Percentiles rank a stretch among this genome's conserved stretches.
Conservation (phyloP, 1,139 yeast genomes). For the Yueomyces sp. region DNA sequence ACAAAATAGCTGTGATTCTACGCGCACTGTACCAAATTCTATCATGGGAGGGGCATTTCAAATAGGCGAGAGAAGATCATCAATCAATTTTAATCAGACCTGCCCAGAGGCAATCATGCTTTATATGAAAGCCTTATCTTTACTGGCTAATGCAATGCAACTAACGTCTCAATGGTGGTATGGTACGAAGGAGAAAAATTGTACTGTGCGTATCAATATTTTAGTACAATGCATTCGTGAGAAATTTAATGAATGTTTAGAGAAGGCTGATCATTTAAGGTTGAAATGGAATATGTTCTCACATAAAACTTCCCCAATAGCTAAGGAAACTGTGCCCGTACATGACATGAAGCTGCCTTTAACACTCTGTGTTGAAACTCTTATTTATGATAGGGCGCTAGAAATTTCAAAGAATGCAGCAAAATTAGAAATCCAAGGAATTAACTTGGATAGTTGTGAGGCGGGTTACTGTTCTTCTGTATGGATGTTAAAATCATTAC, state of each 20-base stretch:
- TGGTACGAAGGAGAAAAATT: conserved; percentile 30
- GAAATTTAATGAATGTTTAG: conserved; percentile 76
- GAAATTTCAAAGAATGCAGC: conserved; percentile 91
- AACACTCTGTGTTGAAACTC: conserved; percentile 56
- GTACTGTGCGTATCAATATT: conserved; percentile 45
- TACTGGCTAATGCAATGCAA: conserved; percentile 77
- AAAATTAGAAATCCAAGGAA: conserved; percentile 67
- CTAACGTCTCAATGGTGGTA: conserved; percentile 87
- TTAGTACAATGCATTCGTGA: conserved; percentile 90
- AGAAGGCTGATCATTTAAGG: conserved; percentile 66
- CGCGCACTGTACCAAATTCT: neutral
- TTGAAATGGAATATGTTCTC: conserved; percentile 4
- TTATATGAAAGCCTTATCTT: conserved; percentile 70
- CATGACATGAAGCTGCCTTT: neutral
- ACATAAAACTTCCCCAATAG: neutral
- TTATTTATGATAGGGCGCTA: conserved; percentile 83
- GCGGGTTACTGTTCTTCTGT: conserved; percentile 80
- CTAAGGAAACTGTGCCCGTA: conserved; percentile 1
- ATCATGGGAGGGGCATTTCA: conserved; percentile 3
- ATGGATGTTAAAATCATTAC: conserved; percentile 86
- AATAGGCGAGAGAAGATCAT: conserved; percentile 37
- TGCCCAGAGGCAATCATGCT: conserved; percentile 63
- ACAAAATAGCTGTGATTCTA: neutral
- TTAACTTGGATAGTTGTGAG: conserved; percentile 70
- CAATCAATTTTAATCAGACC: conserved; percentile 9